Evolutionary conservation across 108 stramenopile genomes (phyloP), one percentile per base, ranked within the genome.

Genomic region (Cyclostephanos invisitatus): DNA sequence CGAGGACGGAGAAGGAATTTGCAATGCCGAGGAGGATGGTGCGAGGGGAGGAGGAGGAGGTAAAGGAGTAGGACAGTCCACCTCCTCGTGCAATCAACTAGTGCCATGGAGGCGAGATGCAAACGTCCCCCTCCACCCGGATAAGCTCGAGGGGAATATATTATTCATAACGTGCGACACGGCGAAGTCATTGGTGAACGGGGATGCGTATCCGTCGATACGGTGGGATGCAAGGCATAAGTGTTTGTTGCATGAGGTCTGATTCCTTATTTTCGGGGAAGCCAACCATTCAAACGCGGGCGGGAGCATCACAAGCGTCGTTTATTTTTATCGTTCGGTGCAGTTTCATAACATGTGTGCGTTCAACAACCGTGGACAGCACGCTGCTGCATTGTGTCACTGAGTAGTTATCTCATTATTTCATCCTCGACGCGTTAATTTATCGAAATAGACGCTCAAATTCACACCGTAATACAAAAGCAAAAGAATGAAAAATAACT

Each of bases 21-120:
- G 61, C 68, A 73, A 67, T 15, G 7, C 42, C 44, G 36, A 72
- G 51, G 32, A 57, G 9, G 56, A 57, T 1, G 22, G 2, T 57
- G 56, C 24, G 14, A 15, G 24, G 15, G 22, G 42, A 42, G 25
- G 70, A 77, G 18, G 53, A 63, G 8, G 58, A 73, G 53, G 44
- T 47, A 5, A 32, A 56, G 22, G 42, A 28, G 6, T 57, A 62
- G 32, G 49, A 74, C 14, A 84, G 77, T 71, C 28, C 8, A 81
- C 58, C n/a, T 59, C 58, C 18, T 36, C 29, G 17, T 80, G 79
- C 62, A 32, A 57, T 50, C 46, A 73, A 27, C 50, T 80, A 5
- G 79, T 80, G 28, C 62, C 79, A 25, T 91, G 91, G 91, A 73
- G 91, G 37, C 64, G 60, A 58, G 76, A 91, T 63, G 91, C 91